Percentiles rank a stretch among this genome's conserved stretches.
Conservation (phyloP, 352 stramenopile species). For the Globisporangium ultimum region DNA sequence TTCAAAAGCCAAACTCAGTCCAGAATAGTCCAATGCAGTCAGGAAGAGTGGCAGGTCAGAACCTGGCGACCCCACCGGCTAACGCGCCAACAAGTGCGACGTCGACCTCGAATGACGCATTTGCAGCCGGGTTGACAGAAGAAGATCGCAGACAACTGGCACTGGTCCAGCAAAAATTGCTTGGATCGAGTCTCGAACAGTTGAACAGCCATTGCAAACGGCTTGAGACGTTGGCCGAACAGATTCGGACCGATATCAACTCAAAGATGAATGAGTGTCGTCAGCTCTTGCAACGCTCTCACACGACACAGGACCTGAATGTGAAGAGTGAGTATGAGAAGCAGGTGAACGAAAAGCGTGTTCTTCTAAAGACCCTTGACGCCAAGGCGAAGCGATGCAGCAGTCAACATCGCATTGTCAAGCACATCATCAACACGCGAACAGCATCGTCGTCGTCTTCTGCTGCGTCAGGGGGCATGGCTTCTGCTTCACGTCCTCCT, state of each 20-base stretch:
- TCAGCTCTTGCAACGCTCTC: slow-evolving; percentile 71
- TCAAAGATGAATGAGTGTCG: slow-evolving; percentile 80
- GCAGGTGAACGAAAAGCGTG: slow-evolving; percentile 68
- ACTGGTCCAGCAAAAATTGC: slow-evolving; percentile 71
- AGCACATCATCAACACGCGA: slow-evolving; percentile 63
- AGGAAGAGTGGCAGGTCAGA: slow-evolving; percentile 1
- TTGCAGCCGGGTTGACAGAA: slow-evolving; percentile 45
- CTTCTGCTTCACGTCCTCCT: not conserved
- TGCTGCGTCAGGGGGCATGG: not conserved
- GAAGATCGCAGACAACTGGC: slow-evolving; percentile 71
- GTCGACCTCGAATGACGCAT: slow-evolving; percentile 15
- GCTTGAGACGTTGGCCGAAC: slow-evolving; percentile 75
- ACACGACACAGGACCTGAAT: slow-evolving; percentile 62
- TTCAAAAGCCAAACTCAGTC: not conserved
- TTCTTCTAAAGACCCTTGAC: slow-evolving; percentile 70
- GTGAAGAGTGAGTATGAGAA: slow-evolving; percentile 62
- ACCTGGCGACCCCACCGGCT: slow-evolving; percentile 1
- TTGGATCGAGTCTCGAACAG: slow-evolving; percentile 63
- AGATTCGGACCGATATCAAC: slow-evolving; percentile 78
- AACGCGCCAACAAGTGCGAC: not conserved
- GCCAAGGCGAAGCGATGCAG: slow-evolving; percentile 80
- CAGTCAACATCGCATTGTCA: slow-evolving; percentile 78
- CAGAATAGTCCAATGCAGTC: slow-evolving; percentile 4
- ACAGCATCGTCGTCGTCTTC: slow-evolving; percentile 10
- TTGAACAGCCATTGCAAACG: slow-evolving; percentile 79